Conservation (phyloP, 2,329 filamentous ascomycete species). For the Diaporthe australafricana region DNA sequence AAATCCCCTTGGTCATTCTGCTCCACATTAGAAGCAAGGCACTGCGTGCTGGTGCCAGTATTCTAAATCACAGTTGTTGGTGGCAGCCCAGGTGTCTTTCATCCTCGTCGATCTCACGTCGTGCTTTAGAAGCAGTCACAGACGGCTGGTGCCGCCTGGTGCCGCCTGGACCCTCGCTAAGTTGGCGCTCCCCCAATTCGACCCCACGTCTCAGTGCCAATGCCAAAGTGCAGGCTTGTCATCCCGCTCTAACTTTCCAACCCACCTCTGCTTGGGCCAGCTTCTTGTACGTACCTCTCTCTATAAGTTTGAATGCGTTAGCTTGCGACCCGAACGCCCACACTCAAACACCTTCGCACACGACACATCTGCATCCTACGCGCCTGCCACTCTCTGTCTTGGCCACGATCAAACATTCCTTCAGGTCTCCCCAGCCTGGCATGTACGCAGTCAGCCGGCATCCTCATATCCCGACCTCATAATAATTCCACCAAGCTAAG, state of each 20-base stretch:
- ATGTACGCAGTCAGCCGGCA: slow-evolving; percentile 10
- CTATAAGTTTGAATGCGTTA: slow-evolving; percentile 3
- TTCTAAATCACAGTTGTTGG: neutral
- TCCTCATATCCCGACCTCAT: slow-evolving; percentile 14
- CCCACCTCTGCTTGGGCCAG: slow-evolving; percentile 20
- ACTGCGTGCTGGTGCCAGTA: neutral
- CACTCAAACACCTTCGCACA: neutral
- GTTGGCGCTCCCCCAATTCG: neutral
- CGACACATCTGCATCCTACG: neutral
- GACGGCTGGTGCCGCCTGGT: slow-evolving; percentile 22
- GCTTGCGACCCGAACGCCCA: slow-evolving; percentile 8
- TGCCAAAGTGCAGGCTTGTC: neutral
- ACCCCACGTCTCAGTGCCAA: neutral
- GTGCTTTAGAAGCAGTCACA: neutral
- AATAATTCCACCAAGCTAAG: neutral
- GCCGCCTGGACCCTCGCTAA: neutral
- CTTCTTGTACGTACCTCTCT: slow-evolving; percentile 4
- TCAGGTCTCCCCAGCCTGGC: neutral
- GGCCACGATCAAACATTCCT: neutral
- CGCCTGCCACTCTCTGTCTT: slow-evolving; percentile 2
- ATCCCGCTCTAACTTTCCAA: slow-evolving; percentile 2
- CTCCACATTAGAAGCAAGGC: too few relatives aligned
- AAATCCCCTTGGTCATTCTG: neutral
- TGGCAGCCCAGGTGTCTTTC: neutral
- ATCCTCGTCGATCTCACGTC: neutral